A percentile compares a stretch with the other conserved stretches of the same genome.
These are phyloP conservation scores for Spongospora subterranea DNA, from an alignment of 208 protist species.

Conservation along the genomic window DNA sequence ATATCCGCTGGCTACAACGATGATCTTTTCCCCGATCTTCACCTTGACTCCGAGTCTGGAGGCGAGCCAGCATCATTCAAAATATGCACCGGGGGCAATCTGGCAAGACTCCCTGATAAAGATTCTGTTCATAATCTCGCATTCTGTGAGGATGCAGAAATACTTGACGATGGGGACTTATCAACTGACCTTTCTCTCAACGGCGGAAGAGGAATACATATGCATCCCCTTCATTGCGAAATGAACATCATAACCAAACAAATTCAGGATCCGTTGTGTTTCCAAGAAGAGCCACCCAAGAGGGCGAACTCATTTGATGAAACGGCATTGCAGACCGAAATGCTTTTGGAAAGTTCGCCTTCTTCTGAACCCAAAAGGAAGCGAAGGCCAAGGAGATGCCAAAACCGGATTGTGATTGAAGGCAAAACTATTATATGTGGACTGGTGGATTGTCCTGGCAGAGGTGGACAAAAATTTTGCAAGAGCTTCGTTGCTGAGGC, in stretches of 20 bases:
- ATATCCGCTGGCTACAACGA: background rate
- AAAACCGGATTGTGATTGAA: constrained; percentile 4
- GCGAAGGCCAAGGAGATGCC: background rate
- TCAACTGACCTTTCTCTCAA: background rate
- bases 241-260: no score
- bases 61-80: background rate
- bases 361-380: background rate
- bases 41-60: background rate
- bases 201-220: no score
- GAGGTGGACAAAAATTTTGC: constrained; percentile 55
- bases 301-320: background rate
- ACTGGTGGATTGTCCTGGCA: background rate
- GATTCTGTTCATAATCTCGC: background rate
- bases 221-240: no score
- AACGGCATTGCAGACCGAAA: background rate
- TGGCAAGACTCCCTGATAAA: background rate
- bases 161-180: background rate
- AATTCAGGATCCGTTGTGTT: no score
- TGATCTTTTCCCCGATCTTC: background rate
- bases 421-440: constrained; percentile 1
- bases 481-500: constrained; percentile 12
- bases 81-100: background rate
- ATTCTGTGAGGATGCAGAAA: background rate
- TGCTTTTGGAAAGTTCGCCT: background rate
- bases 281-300: no score